Percentiles rank a stretch among this genome's conserved stretches.
phyloP scores from a whole-genome alignment of 192 early-diverging fungal genomes.

The Coemansia sp. region DNA sequence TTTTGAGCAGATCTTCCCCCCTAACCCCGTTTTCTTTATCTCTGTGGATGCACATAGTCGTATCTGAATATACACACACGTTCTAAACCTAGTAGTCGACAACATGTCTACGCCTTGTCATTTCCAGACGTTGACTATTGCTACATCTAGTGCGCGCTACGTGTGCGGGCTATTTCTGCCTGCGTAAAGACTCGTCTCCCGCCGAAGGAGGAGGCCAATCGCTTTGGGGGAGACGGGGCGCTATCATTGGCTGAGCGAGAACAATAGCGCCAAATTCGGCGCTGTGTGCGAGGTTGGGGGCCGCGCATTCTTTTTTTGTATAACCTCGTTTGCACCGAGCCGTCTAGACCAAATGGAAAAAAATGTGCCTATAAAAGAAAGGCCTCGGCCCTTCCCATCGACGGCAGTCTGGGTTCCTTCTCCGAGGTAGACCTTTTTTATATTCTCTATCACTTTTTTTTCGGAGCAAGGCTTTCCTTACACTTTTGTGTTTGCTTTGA shows the following conservation, averaged over 20 bases:
- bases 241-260: not conserved
- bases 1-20: not conserved
- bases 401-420: slow-evolving; percentile 48
- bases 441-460: slow-evolving; percentile 37
- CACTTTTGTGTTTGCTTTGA: slow-evolving; percentile 6
- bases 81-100: not conserved
- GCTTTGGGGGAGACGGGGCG: not conserved
- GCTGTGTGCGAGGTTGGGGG: not conserved
- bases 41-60: not conserved
- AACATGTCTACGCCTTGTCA: not conserved
- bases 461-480: slow-evolving; percentile 37
- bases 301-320: not conserved
- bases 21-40: slow-evolving; percentile 1
- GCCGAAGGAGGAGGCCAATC: not conserved
- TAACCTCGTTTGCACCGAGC: not conserved
- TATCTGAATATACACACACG: slow-evolving; percentile 5
- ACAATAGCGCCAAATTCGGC: not conserved
- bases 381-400: slow-evolving; percentile 3
- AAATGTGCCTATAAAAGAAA: slow-evolving; percentile 40
- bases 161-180: not conserved
- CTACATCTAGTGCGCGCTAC: not conserved
- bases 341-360: not conserved
- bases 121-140: not conserved
- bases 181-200: not conserved
- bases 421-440: slow-evolving; percentile 55